Percentiles rank a stretch among this genome's conserved stretches.
Evolutionary conservation across 1,284 basidiomycete genomes (phyloP).

Genomic region (Marasmius oreades): DNA sequence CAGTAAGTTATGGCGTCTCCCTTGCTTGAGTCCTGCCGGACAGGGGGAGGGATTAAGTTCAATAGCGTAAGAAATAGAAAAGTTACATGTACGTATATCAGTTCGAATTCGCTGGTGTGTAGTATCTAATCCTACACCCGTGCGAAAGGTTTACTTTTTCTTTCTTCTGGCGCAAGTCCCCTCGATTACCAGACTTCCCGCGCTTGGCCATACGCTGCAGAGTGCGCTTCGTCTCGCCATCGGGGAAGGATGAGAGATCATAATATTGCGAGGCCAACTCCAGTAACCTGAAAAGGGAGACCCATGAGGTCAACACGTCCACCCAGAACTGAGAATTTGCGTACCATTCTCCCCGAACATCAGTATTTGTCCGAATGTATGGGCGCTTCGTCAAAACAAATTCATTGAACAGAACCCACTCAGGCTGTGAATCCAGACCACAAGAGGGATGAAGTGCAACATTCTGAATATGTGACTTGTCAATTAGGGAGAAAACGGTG

Average conservation of each 20-base stretch:
- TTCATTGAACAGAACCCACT: conserved; percentile 98
- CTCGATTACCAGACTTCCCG: background rate
- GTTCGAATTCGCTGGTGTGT: background rate
- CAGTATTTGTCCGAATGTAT: conserved; percentile 91
- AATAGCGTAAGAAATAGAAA: no score
- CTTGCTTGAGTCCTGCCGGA: no score
- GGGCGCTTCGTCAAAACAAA: conserved; percentile 91
- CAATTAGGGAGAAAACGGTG: background rate
- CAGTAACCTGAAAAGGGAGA: conserved; percentile 60
- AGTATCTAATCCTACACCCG: background rate
- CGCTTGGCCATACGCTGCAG: conserved; percentile 44
- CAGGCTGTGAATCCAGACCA: conserved; percentile 88
- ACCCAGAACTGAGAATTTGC: conserved; percentile 18
- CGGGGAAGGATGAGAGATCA: conserved; percentile 62
- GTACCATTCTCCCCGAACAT: conserved; percentile 87
- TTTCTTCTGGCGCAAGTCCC: background rate
- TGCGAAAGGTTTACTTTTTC: background rate
- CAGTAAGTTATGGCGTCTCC: no score
- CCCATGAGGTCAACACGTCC: background rate
- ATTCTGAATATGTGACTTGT: conserved; percentile 42
- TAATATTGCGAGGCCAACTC: conserved; percentile 83
- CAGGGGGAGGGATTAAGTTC: no score
- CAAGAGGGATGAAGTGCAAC: conserved; percentile 95
- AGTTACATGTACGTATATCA: background rate
- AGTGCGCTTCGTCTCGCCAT: conserved; percentile 73